Base-by-base conservation (phyloP, 2,329 filamentous ascomycete genomes). In the Alternaria brassicae region DNA sequence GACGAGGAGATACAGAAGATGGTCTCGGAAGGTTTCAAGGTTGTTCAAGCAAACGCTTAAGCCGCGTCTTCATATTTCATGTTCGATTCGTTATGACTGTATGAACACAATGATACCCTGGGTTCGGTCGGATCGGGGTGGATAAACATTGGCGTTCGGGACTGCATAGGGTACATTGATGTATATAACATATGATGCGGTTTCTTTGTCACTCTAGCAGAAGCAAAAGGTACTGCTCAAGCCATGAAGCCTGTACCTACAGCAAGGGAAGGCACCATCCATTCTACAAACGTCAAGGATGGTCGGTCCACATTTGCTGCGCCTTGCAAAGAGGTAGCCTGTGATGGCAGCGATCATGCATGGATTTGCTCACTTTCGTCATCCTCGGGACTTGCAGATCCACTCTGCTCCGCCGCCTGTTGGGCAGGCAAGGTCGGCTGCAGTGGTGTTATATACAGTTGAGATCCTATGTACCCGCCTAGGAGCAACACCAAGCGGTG, bases 1-100 rank as follows among this genome's bases (percentile, higher is more conserved):
- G 94, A 94, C 70, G 92, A 96, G 73, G 92, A 96, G 44, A 96
- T 96, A 57, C 84, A 86, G 59, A 95, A 93, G 81, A 76, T 89
- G 59, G 84, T 96, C 17, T 80, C 85, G 0, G 91, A 91, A 61
- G 92, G 92, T 0, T 95, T 92, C 80, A 83, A 82, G 69, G 76
- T 83, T 57, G 79, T 84, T 7, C 81, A 83, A 64, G 74, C 78
- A 37, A 55, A 32, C 17, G 21, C 41, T 40, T 58, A 30, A 55
- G n/a, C 30, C 8, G 17, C 30, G 30, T 36, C 9, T 34, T 48
- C 30, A 23, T 34, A 7, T 48, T 36, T 34, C 4, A 10, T 17
- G 44, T 34, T 10, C 6, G 9, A 48, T 17, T 36, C 19, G 19
- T 48, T 48, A 48, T 34, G 44, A 48, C 8, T 48, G 19, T 48